Conservation (phyloP, 108 stramenopile genomes). For the Stephanodiscus triporus region DNA sequence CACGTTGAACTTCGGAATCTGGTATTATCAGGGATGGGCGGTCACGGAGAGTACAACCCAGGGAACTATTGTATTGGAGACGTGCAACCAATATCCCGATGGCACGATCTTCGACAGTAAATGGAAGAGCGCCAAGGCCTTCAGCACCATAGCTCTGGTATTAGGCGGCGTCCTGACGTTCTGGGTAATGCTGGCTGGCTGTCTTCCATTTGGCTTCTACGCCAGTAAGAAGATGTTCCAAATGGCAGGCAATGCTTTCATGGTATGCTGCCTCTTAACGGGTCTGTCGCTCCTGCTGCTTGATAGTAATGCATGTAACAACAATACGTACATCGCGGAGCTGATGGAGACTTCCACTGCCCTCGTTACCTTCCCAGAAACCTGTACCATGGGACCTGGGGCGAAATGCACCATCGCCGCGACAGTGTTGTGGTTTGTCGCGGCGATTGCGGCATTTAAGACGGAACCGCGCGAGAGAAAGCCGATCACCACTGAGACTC, state of each 20-base stretch:
- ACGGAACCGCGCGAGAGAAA: constrained; percentile 32
- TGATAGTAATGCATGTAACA: constrained; percentile 50
- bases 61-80: constrained; percentile 24
- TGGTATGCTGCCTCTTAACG: constrained; percentile 49
- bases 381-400: constrained; percentile 34
- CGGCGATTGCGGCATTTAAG: constrained; percentile 37
- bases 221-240: constrained; percentile 8
- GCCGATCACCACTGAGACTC: constrained; percentile 37
- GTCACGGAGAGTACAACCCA: constrained; percentile 14
- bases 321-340: constrained; percentile 16
- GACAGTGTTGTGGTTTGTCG: constrained; percentile 47
- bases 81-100: constrained; percentile 33
- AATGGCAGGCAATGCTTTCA: constrained; percentile 22
- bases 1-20: constrained; percentile 40
- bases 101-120: constrained; percentile 30
- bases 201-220: no score
- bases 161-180: constrained; percentile 46
- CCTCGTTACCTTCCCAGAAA: constrained; percentile 10
- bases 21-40: constrained; percentile 38
- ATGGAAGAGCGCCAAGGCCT: constrained; percentile 48
- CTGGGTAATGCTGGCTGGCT: constrained; percentile 38
- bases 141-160: constrained; percentile 45
- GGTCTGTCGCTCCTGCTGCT: constrained; percentile 52
- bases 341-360: neutral
- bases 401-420: constrained; percentile 48